Evolutionary conservation across 2,329 filamentous ascomycete species (phyloP), one percentile per base, ranked within the genome.

Genomic region (Fusarium decemcellulare): DNA sequence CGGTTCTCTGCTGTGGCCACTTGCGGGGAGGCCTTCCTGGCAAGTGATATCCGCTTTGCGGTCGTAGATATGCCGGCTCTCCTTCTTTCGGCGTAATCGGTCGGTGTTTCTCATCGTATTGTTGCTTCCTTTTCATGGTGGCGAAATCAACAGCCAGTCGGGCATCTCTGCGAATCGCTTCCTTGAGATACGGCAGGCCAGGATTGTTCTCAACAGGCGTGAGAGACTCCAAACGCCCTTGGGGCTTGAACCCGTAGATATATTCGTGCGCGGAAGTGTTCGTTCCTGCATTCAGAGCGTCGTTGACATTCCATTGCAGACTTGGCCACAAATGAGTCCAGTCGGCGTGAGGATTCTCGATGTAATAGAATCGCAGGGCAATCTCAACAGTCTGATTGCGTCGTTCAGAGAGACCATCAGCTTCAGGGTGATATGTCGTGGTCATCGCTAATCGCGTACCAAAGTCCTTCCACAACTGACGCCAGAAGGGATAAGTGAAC

Each of bases 361-460:
- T 54, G 14, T 48, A 54, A 36, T 48, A 15, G 50, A 50, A 55
- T 0, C 50, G 34, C 15, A 61, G 7, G 6, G 58, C 50, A 2
- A 61, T 54, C 15, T 61, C 43, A 7, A 47, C 42, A 2, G 50
- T 55, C 34, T 61, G 50, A n/a, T 61, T 61, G 8, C 50, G 12
- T 40, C 55, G 18, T 34, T 58, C 55, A 5, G 55, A 37, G 15
- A 42, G 36, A 5, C 55, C 44, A 32, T 58, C 55, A 2, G 55
- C 44, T 14, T 40, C 15, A 2, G 55, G 55, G 36, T 58, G 32
- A 18, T 50, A 50, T 6, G 55, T 44, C 3, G 55, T 58, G 15
- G 44, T 50, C 55, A 53, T 48, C 27, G 48, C 42, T 40, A 65
- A 58, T 43, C 48, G 53, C 29, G 55, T 62, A 44, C 53, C 54